phyloP scores from a whole-genome alignment of 1,284 basidiomycete genomes.

The Tetrapyrgos nigripes region DNA sequence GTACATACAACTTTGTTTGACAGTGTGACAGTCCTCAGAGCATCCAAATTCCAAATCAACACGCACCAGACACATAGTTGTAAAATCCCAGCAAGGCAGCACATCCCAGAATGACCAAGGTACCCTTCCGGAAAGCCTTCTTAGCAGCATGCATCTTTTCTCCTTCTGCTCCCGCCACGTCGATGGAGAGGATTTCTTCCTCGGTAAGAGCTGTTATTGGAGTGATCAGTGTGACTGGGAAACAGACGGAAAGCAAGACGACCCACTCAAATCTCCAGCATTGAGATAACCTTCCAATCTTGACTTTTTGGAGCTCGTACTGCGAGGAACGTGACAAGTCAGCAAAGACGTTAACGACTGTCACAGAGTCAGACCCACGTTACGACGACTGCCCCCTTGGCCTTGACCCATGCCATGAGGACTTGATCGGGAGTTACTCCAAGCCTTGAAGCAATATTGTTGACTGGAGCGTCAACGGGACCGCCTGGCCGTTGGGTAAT shows the following conservation, averaged over 20 bases:
- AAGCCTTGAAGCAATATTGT: slow-evolving; percentile 59
- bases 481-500: slow-evolving; percentile 69
- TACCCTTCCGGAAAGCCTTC: background rate
- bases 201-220: slow-evolving; percentile 20
- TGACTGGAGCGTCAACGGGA: slow-evolving; percentile 69
- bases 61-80: background rate
- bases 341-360: background rate
- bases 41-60: background rate
- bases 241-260: background rate
- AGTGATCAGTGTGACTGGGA: background rate
- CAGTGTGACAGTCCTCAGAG: no score
- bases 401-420: slow-evolving; percentile 69
- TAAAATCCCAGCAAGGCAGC: background rate
- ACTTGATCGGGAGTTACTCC: slow-evolving; percentile 70
- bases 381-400: slow-evolving; percentile 69
- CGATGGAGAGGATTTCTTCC: slow-evolving; percentile 27
- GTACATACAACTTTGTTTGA: no score
- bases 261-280: slow-evolving; percentile 22
- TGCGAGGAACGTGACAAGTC: background rate
- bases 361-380: slow-evolving; percentile 50
- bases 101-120: background rate
- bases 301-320: slow-evolving; percentile 23
- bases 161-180: slow-evolving; percentile 41
- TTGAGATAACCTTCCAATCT: slow-evolving; percentile 22
- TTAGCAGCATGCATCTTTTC: background rate